Evolutionary conservation across 2,329 filamentous ascomycete species (phyloP), one percentile per base, ranked within the genome.

Genomic region (Verticillium zaregamsianum): DNA sequence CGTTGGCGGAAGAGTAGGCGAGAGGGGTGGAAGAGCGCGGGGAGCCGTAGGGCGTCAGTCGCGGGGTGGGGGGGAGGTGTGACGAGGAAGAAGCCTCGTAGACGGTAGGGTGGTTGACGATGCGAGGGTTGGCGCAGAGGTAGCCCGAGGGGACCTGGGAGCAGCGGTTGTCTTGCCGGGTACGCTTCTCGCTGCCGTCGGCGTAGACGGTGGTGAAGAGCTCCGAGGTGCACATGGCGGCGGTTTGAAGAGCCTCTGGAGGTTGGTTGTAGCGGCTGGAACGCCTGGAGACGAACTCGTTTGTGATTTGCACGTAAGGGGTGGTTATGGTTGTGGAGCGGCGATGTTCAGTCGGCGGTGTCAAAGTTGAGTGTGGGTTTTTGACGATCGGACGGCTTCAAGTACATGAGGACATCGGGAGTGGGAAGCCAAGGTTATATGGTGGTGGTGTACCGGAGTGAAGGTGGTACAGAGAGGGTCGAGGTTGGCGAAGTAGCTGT

Each of bases 141-240:
- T 73, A 68, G 61, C 75, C 76, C 55, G 74, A 69, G 23, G 75
- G 76, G 55, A 79, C 75, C 20, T 73, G 67, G 12, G 71, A 65
- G 73, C 80, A 80, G 45, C 75, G 70, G 9, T 67, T 67, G 35
- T 73, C 69, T 7, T 73, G 69, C 60, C 76, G 75, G 57, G 74
- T 72, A 39, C 68, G 66, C 58, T 71, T 69, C 66, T 73, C 68
- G 57, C 62, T 64, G 62, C 79, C 79, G 69, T 83, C 78, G 3
- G 80, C 76, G 74, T 79, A 77, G 67, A 78, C 68, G 69, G 80
- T 79, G 37, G 78, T 74, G 74, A 77, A 81, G 58, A 80, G 65
- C 67, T 81, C 75, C 63, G 76, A 79, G 64, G 77, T 76, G 72
- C 82, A 85, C 82, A 85, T 85, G 57, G 74, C 78, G 76, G 69